Evolutionary conservation across 495 filamentous ascomycete genomes (phyloP), one percentile per base, ranked within the genome.

Genomic region (Recurvomyces mirabilis): DNA sequence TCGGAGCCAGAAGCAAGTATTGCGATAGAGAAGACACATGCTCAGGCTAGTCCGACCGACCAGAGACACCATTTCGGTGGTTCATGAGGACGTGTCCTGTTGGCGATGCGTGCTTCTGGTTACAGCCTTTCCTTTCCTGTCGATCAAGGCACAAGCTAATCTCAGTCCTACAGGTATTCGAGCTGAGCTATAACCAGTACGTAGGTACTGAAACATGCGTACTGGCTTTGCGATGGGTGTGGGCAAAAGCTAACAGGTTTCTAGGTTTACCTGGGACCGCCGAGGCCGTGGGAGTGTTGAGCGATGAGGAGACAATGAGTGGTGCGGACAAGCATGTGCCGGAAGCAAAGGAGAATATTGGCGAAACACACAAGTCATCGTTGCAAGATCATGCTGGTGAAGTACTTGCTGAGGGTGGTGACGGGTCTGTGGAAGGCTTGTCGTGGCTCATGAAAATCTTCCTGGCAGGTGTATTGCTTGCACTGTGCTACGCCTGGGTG

Each of bases 151-250:
- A n/a, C n/a, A n/a, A n/a, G n/a, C n/a, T n/a, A n/a, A n/a, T n/a
- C n/a, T n/a, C n/a, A n/a, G n/a, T n/a, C n/a, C n/a, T n/a, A n/a
- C n/a, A n/a, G n/a, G n/a, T n/a, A n/a, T n/a, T n/a, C n/a, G n/a
- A n/a, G n/a, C n/a, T n/a, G n/a, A n/a, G n/a, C n/a, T n/a, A 96
- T 85, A 74, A 35, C 50, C 51, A 54, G 51, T 54, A 50, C 46
- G 51, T 54, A 32, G n/a, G n/a, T n/a, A n/a, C n/a, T 23, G 4
- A 4, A 19, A 6, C 34, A 38, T 39, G 32, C 36, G 35, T 47
- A 41, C 45, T 47, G 45, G 45, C 30, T 9, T 20, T 3, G 13
- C 9, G 20, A 11, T n/a, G 25, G 19, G 15, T n/a, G 24, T 19
- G 36, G 10, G 29, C 5, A 4, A 14, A 23, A 20, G 21, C 33